Percentiles rank a stretch among this genome's conserved stretches.
Conservation (phyloP, 106 monocot genomes). For the Apostasia ramifera region DNA sequence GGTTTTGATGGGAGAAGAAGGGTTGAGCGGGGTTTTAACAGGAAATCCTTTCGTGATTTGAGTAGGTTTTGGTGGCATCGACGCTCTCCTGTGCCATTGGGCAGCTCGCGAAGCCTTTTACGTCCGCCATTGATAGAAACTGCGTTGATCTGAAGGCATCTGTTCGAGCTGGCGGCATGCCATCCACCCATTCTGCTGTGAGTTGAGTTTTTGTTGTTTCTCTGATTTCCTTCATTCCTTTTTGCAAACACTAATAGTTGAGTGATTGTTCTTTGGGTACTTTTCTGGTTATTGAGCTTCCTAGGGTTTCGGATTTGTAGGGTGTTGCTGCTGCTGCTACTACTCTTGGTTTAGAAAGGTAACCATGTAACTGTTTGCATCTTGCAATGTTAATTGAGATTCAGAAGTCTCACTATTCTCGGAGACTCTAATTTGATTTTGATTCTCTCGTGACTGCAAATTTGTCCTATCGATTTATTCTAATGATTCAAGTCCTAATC, state of each 20-base stretch:
- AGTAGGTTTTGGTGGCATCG: constrained; percentile 49
- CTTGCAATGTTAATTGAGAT: not conserved
- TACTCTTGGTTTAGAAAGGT: constrained; percentile 81
- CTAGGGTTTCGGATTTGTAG: constrained; percentile 28
- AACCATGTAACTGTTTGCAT: not conserved
- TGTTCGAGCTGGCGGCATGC: constrained; percentile 58
- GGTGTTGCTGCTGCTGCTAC: constrained; percentile 72
- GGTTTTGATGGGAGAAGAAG: not conserved
- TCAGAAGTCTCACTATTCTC: too few species aligned
- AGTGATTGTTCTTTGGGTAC: not conserved
- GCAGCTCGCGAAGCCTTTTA: constrained; percentile 51
- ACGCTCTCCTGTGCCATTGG: constrained; percentile 35
- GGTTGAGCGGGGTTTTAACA: constrained; percentile 1
- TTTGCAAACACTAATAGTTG: not conserved
- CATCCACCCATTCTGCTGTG: constrained; percentile 63
- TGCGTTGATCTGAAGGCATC: constrained; percentile 33
- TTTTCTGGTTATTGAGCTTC: not conserved
- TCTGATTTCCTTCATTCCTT: not conserved
- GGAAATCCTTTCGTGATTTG: not conserved
- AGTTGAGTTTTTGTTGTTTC: constrained; percentile 1
- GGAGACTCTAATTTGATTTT: too few species aligned
- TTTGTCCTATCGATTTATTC: too few species aligned
- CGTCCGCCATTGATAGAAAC: constrained; percentile 21
- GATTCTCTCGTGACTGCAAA: too few species aligned
- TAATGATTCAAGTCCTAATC: too few species aligned